These are phyloP conservation scores for Fusarium domesticum DNA, from an alignment of 2,329 filamentous ascomycete species.

Conservation along the genomic window DNA sequence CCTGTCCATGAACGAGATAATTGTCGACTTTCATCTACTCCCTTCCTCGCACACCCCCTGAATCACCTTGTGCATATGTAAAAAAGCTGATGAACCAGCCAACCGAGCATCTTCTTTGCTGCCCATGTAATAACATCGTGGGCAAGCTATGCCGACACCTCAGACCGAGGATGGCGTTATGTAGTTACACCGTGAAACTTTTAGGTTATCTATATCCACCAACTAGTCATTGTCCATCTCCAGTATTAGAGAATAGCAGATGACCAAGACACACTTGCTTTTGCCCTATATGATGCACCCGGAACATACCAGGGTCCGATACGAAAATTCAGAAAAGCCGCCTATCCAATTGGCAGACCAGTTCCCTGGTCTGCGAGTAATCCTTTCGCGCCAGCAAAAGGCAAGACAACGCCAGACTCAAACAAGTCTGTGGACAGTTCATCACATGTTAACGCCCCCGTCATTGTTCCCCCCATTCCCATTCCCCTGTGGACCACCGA, in stretches of 20 bases:
- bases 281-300: background rate
- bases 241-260: background rate
- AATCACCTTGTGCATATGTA: too few relatives aligned
- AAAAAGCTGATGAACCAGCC: too few relatives aligned
- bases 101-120: too few relatives aligned
- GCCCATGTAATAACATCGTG: too few relatives aligned
- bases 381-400: constrained; percentile 17
- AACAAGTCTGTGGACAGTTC: constrained; percentile 3
- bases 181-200: too few relatives aligned
- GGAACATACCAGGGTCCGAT: background rate
- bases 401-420: constrained; percentile 13
- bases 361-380: constrained; percentile 10
- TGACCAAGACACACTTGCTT: background rate
- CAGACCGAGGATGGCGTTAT: too few relatives aligned
- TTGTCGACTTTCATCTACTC: too few relatives aligned
- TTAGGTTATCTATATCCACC: too few relatives aligned
- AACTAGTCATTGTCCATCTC: too few relatives aligned
- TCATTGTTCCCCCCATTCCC: constrained; percentile 20
- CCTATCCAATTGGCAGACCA: constrained; percentile 13
- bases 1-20: too few relatives aligned
- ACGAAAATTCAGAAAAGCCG: constrained; percentile 12
- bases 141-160: too few relatives aligned
- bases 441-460: constrained; percentile 29
- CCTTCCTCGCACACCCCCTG: too few relatives aligned
- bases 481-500: constrained; percentile 50